Evolutionary conservation across 1,139 yeast species (phyloP).

Genomic region (Lodderomyces pseudojiufengensis): DNA sequence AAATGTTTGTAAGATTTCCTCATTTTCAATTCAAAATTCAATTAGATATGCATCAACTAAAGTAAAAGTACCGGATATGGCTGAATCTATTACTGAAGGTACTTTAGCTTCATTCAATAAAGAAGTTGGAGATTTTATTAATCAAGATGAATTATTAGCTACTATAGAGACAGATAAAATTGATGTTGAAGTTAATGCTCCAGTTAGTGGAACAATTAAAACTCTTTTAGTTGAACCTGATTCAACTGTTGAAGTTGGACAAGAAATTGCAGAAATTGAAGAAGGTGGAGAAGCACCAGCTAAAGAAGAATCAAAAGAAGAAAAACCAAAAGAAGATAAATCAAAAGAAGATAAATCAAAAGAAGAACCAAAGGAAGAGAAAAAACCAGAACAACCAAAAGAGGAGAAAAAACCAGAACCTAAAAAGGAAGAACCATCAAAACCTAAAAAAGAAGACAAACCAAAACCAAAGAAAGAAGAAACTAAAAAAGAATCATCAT

Average conservation of each 20-base stretch:
- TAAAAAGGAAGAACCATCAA: slow-evolving; percentile 33
- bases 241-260: slow-evolving; percentile 95
- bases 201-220: slow-evolving; percentile 84
- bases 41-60: slow-evolving; percentile 42
- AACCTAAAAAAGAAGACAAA: slow-evolving; percentile 39
- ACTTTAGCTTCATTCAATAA: slow-evolving; percentile 77
- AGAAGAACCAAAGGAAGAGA: slow-evolving; percentile 29
- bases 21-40: slow-evolving; percentile 10
- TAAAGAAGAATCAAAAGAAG: slow-evolving; percentile 24
- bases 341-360: slow-evolving; percentile 29
- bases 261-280: slow-evolving; percentile 84
- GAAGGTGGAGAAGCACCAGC: slow-evolving; percentile 89
- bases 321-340: slow-evolving; percentile 49
- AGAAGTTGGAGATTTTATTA: slow-evolving; percentile 85
- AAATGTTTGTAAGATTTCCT: slow-evolving; percentile 11
- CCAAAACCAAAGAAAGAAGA: slow-evolving; percentile 26
- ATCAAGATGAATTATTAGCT: slow-evolving; percentile 87
- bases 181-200: slow-evolving; percentile 95
- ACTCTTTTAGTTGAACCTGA: slow-evolving; percentile 83
- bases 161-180: slow-evolving; percentile 98
- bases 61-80: slow-evolving; percentile 97
- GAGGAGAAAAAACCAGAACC: slow-evolving; percentile 21
- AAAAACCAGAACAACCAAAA: slow-evolving; percentile 14
- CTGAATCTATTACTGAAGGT: slow-evolving; percentile 98
- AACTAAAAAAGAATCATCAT: slow-evolving; percentile 8